Base-by-base conservation (phyloP, 2,329 filamentous ascomycete species). In the Juglanconis oblonga region DNA sequence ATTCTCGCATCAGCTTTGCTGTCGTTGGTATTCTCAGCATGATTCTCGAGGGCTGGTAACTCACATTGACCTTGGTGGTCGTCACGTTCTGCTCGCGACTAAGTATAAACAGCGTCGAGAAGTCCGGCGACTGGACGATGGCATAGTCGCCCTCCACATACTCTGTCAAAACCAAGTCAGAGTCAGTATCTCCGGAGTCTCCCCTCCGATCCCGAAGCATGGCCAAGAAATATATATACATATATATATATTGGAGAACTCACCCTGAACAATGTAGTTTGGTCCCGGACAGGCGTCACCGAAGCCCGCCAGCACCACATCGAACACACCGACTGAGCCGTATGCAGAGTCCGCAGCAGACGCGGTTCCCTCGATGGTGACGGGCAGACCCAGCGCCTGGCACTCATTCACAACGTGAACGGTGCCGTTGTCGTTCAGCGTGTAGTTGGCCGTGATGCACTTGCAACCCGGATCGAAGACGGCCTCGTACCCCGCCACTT, bases 231-330 rank as follows among this genome's bases (percentile, higher is more conserved):
- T 24, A 24, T 24, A 24, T 24, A 24, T 24, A 24, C 2, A 24
- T 24, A 24, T 24, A 24, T 24, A 24, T 24, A 2, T 2, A 24
- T 24, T 2, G 24, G 24, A 24, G 24, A 24, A 64, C 61, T 62
- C 36, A 66, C 64, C 64, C 56, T 66, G 64, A 24, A 66, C 64
- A 57, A 66, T 64, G 42, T 66, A 66, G 56, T 66, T 66, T 0
- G 64, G 64, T 1, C 64, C 64, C 2, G 63, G 58, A 53, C 64
- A 66, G 35, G 44, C 48, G 11, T 57, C 56, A n/a, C 60, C 61
- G 2, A 58, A 50, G 38, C 56, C 58, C 24, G 58, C 57, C 17
- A 66, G 64, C 32, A 56, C 58, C 24, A 66, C 64, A 42, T 64
- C 58, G 33, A 65, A 61, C 8, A 58, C 62, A 32, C 64, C 64